Conservation (phyloP, 73 alveolate genomes). For the Tetrahymena malaccensis region DNA sequence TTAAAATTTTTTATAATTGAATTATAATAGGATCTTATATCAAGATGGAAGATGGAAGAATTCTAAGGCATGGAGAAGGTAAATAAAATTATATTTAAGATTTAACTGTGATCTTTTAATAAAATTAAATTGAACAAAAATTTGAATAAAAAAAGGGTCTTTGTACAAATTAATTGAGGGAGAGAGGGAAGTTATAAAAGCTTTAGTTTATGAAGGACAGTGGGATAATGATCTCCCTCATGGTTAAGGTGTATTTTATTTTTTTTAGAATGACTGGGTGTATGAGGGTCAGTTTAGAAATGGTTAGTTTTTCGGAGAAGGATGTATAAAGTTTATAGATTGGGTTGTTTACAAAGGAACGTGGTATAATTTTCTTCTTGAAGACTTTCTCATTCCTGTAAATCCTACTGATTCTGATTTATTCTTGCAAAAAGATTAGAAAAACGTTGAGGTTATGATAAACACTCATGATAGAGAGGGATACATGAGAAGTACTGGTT, state of each 20-base stretch:
- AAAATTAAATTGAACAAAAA: neutral
- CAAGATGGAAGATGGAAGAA: neutral
- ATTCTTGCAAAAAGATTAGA: neutral
- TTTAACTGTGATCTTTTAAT: neutral
- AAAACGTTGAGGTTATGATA: neutral
- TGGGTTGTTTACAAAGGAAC: neutral
- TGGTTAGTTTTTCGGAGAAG: neutral
- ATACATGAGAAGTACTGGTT: neutral
- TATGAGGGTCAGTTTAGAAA: neutral
- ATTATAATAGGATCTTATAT: neutral
- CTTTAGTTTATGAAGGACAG: neutral
- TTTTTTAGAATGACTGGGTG: neutral
- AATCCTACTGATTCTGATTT: neutral
- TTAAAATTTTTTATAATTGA: too few relatives aligned
- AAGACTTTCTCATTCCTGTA: neutral
- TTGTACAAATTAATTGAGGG: neutral
- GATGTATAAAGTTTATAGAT: neutral
- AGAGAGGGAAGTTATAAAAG: neutral
- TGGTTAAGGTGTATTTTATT: neutral
- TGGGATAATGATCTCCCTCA: neutral
- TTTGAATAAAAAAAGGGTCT: neutral
- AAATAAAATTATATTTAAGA: neutral
- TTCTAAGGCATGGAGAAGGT: neutral
- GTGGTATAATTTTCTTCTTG: neutral
- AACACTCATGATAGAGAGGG: neutral